Evolutionary conservation across 495 filamentous ascomycete genomes (phyloP).

Genomic region (Corynascus novoguineensis): DNA sequence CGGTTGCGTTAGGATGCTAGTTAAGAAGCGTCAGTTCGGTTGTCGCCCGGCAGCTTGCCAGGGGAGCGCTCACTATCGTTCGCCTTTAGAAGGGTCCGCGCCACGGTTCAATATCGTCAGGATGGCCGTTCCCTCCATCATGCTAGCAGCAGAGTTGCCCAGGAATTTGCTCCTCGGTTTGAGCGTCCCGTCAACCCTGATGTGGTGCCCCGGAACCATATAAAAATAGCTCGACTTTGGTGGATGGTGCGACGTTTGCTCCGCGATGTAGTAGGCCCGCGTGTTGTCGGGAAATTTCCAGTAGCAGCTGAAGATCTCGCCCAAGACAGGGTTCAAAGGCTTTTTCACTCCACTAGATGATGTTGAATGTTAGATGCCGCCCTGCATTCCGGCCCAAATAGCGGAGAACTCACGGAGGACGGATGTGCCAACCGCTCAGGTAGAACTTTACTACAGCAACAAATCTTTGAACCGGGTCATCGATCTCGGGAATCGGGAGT

Average conservation of each 20-base stretch:
- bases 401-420: slow-evolving; percentile 69
- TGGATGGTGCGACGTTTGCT: slow-evolving; percentile 91
- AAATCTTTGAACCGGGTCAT: slow-evolving; percentile 88
- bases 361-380: slow-evolving; percentile 16
- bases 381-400: background rate
- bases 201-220: slow-evolving; percentile 91
- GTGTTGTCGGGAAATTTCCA: slow-evolving; percentile 90
- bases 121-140: slow-evolving; percentile 96
- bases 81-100: slow-evolving; percentile 56
- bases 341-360: slow-evolving; percentile 86
- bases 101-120: slow-evolving; percentile 76
- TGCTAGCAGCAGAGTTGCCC: slow-evolving; percentile 92
- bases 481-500: slow-evolving; percentile 75
- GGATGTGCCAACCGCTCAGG: slow-evolving; percentile 97
- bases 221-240: slow-evolving; percentile 99
- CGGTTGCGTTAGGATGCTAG: slow-evolving; percentile 83
- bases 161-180: slow-evolving; percentile 96
- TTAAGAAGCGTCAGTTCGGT: slow-evolving; percentile 1
- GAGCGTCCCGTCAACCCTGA: slow-evolving; percentile 90
- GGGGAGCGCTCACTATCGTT: slow-evolving; percentile 70
- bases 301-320: slow-evolving; percentile 90
- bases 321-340: slow-evolving; percentile 92
- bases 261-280: slow-evolving; percentile 88
- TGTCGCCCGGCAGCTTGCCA: background rate
- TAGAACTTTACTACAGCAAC: slow-evolving; percentile 96